phyloP scores from a whole-genome alignment of 208 protist species.

The Wallacemonas collosoma region DNA sequence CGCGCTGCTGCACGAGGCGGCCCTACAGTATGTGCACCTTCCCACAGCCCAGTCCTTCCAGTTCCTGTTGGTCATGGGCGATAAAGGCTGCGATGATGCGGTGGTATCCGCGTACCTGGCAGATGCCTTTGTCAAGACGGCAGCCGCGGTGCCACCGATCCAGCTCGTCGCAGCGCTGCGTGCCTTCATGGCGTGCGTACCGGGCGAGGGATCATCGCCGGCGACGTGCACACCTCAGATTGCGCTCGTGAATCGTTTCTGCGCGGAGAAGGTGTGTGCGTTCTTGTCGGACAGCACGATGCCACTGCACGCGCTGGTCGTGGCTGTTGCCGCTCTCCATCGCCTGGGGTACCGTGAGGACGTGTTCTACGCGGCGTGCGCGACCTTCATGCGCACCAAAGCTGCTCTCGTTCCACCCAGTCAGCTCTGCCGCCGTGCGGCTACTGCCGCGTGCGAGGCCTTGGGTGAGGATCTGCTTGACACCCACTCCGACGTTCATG shows the following conservation, averaged over 20 bases:
- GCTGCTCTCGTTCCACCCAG: conserved; percentile 26
- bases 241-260: conserved; percentile 47
- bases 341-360: conserved; percentile 51
- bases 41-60: conserved; percentile 77
- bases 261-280: conserved; percentile 47
- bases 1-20: conserved; percentile 56
- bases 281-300: conserved; percentile 49
- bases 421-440: conserved; percentile 43
- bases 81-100: conserved; percentile 37
- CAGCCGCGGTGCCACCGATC: conserved; percentile 67
- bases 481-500: conserved; percentile 39
- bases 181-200: conserved; percentile 34
- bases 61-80: conserved; percentile 71
- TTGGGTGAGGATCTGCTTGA: conserved; percentile 61
- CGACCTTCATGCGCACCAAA: conserved; percentile 50
- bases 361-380: conserved; percentile 47
- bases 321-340: conserved; percentile 44
- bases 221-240: conserved; percentile 9
- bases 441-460: conserved; percentile 40
- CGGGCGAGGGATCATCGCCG: neutral
- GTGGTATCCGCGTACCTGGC: conserved; percentile 57
- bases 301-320: conserved; percentile 50
- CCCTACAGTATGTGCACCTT: conserved; percentile 52
- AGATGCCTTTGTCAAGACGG: conserved; percentile 73
- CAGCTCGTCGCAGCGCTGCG: conserved; percentile 78